Base-by-base conservation (phyloP, 805 yeast species). In the Candida suzukii region DNA sequence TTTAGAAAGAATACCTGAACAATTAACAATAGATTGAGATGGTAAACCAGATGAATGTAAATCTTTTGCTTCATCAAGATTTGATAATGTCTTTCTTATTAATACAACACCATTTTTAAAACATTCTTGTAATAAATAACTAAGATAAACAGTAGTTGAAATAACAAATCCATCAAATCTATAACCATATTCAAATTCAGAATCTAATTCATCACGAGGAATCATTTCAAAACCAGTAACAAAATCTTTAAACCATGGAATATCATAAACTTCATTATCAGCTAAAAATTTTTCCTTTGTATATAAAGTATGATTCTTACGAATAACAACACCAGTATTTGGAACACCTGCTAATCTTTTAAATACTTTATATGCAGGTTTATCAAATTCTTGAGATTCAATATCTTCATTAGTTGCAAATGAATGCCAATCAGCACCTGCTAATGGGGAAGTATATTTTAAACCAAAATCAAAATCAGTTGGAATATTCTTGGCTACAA, bases 361-460 rank as follows among this genome's bases (percentile, higher is more conserved):
- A 33, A 80, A 71, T 44, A 63, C 67, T 22, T 48, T 47, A 49
- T 81, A 82, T 0, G 75, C 76, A 3, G 68, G 57, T 25, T 58
- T 58, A 50, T 81, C 88, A 44, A 60, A 53, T n/a, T 59, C 54
- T 43, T 61, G 61, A 37, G 51, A 53, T 24, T 46, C 49, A 8
- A 37, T 40, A 24, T 56, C 62, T 18, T 74, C 76, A 4, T 64
- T 63, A 1, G 46, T 32, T 2, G 84, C 86, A 59, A 78, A 76
- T 12, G 83, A 73, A 37, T 65, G 67, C 85, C 87, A 81, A 49
- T 80, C 76, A 36, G 87, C 88, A 4, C 88, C 88, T 0, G 87
- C 88, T 54, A 68, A 74, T 3, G 87, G 86, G 0, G 83, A 77
- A 3, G 84, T 70, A 52, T 76, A 81, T 10, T 69, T 68, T 3